Percentiles rank a stretch among this genome's conserved stretches.
These are phyloP conservation scores for Xylaria sp. DNA, from an alignment of 2,329 filamentous ascomycete species.

Conservation along the genomic window DNA sequence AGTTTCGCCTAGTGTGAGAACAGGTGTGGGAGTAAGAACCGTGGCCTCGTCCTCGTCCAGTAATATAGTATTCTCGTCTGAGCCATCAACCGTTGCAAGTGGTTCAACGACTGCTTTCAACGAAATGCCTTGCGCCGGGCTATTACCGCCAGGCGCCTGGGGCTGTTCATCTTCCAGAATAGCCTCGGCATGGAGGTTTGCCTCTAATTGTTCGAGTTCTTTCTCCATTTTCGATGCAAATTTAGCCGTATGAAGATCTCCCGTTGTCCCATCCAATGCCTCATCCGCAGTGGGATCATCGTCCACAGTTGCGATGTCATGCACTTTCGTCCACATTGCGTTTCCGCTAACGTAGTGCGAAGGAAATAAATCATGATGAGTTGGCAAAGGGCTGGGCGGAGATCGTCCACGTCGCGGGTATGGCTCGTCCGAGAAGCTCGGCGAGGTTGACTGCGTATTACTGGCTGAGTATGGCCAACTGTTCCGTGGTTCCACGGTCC, in stretches of 20 bases:
- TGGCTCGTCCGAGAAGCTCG: slow-evolving; percentile 53
- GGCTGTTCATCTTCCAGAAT: slow-evolving; percentile 37
- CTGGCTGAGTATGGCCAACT: slow-evolving; percentile 57
- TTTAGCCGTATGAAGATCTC: slow-evolving; percentile 32
- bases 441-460: slow-evolving; percentile 48
- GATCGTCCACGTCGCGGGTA: slow-evolving; percentile 62
- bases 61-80: slow-evolving; percentile 29
- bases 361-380: slow-evolving; percentile 53
- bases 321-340: slow-evolving; percentile 40
- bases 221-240: slow-evolving; percentile 36
- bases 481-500: slow-evolving; percentile 54
- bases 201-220: slow-evolving; percentile 41
- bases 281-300: slow-evolving; percentile 37
- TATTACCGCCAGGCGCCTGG: slow-evolving; percentile 40
- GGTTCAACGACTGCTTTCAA: slow-evolving; percentile 28
- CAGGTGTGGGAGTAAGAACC: slow-evolving; percentile 23
- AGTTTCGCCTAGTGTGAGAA: slow-evolving; percentile 20
- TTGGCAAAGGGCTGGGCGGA: slow-evolving; percentile 62
- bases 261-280: slow-evolving; percentile 38
- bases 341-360: slow-evolving; percentile 40
- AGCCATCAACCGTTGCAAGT: slow-evolving; percentile 24
- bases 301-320: slow-evolving; percentile 33
- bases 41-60: slow-evolving; percentile 30
- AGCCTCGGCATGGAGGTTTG: slow-evolving; percentile 31
- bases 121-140: slow-evolving; percentile 35